Percentiles rank a stretch among this genome's conserved stretches.
phyloP scores from a whole-genome alignment of 2,329 filamentous ascomycete genomes.

The Fusarium torreyae region DNA sequence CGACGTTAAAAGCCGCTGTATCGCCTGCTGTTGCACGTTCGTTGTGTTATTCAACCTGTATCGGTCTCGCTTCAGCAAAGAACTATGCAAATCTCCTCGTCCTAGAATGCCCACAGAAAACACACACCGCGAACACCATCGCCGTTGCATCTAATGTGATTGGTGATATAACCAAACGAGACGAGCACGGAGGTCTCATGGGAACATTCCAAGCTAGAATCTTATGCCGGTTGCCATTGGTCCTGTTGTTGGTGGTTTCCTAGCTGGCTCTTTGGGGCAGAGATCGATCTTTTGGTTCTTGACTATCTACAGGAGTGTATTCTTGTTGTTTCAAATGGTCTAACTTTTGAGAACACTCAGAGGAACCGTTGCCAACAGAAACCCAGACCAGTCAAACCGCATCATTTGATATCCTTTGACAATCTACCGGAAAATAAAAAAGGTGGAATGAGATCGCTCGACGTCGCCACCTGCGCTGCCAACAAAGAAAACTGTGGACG shows the following conservation, averaged over 20 bases:
- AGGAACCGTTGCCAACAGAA: conserved; percentile 48
- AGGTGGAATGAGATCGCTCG: conserved; percentile 34
- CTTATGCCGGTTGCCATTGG: conserved; percentile 61
- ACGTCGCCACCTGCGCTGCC: too few species aligned
- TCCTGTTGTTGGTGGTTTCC: conserved; percentile 60
- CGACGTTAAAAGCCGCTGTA: conserved; percentile 62
- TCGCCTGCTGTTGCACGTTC: conserved; percentile 63
- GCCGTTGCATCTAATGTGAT: conserved; percentile 53
- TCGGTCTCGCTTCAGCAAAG: conserved; percentile 60
- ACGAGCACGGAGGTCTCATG: conserved; percentile 51
- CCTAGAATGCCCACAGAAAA: conserved; percentile 64
- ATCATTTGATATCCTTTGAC: conserved; percentile 51
- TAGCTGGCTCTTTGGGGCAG: conserved; percentile 51
- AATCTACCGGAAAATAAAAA: conserved; percentile 54
- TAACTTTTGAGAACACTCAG: conserved; percentile 35
- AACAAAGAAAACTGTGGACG: conserved; percentile 57
- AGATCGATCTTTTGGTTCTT: conserved; percentile 43
- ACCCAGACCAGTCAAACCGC: conserved; percentile 58
- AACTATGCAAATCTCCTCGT: conserved; percentile 61
- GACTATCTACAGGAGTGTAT: conserved; percentile 31
- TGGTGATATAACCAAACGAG: conserved; percentile 51
- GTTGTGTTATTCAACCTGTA: conserved; percentile 64
- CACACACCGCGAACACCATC: conserved; percentile 61
- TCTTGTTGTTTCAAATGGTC: conserved; percentile 4
- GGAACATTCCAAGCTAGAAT: conserved; percentile 46